A percentile compares a stretch with the other conserved stretches of the same genome.
phyloP scores from a whole-genome alignment of 768 basidiomycete species.

The Pleurotus giganteus region DNA sequence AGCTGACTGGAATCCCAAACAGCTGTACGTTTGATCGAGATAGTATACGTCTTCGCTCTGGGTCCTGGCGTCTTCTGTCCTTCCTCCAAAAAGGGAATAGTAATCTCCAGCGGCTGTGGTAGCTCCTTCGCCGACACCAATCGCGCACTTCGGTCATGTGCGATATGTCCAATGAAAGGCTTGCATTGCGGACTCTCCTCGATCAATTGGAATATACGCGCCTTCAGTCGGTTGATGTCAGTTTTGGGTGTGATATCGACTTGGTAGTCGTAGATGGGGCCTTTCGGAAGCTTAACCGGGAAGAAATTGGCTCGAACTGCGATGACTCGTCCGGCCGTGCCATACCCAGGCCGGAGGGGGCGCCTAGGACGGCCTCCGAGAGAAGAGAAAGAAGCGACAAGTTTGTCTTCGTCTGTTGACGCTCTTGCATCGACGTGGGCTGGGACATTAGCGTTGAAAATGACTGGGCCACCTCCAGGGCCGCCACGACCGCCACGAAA shows the following conservation, averaged over 20 bases:
- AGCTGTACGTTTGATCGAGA: slow-evolving; percentile 39
- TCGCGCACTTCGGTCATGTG: slow-evolving; percentile 48
- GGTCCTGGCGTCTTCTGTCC: slow-evolving; percentile 31
- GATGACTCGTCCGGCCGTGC: slow-evolving; percentile 45
- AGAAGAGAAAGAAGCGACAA: slow-evolving; percentile 37
- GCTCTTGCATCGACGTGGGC: slow-evolving; percentile 36
- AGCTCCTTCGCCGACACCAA: slow-evolving; percentile 44
- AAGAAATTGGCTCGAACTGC: slow-evolving; percentile 66
- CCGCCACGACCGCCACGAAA: slow-evolving; percentile 12
- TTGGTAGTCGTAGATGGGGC: slow-evolving; percentile 53
- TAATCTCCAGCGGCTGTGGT: slow-evolving; percentile 42
- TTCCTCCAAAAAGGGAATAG: slow-evolving; percentile 41
- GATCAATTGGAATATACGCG: slow-evolving; percentile 54
- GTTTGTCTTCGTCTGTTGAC: slow-evolving; percentile 29
- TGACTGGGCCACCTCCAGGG: slow-evolving; percentile 25
- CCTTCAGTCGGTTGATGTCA: slow-evolving; percentile 41
- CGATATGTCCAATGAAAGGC: slow-evolving; percentile 41
- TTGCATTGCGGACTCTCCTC: slow-evolving; percentile 36
- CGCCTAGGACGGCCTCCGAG: slow-evolving; percentile 29
- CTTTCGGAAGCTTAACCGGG: slow-evolving; percentile 44
- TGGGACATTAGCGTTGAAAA: slow-evolving; percentile 35
- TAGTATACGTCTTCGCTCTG: slow-evolving; percentile 38
- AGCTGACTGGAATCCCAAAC: slow-evolving; percentile 35
- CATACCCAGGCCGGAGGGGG: slow-evolving; percentile 58
- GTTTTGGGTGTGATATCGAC: slow-evolving; percentile 49